These are phyloP conservation scores for Apostasia shenzhenica DNA, from an alignment of 106 monocot genomes.

Conservation along the genomic window DNA sequence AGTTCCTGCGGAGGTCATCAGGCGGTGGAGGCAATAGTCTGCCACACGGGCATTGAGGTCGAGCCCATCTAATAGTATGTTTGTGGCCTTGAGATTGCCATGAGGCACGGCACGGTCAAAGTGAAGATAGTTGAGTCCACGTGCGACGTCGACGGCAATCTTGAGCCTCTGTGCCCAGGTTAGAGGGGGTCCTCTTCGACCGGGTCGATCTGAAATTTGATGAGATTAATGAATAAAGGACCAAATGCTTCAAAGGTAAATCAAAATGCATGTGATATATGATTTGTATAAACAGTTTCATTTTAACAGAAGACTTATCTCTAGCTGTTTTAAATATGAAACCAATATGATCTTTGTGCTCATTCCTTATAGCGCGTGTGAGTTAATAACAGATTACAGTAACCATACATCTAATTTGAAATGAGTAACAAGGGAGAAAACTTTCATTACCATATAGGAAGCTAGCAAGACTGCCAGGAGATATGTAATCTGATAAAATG, in stretches of 20 bases:
- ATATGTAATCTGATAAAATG: slow-evolving; percentile 77
- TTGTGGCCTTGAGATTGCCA: slow-evolving; percentile 91
- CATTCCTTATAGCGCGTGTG: too few species aligned
- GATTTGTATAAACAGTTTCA: too few species aligned
- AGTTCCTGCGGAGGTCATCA: slow-evolving; percentile 86
- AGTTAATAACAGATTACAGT: too few species aligned
- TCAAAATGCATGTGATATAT: not conserved
- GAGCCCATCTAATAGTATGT: slow-evolving; percentile 77
- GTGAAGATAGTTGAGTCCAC: slow-evolving; percentile 97
- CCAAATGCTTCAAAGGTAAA: not conserved
- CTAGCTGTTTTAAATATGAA: too few species aligned
- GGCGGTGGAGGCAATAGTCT: slow-evolving; percentile 93
- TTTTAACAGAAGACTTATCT: too few species aligned
- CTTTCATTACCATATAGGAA: slow-evolving; percentile 81
- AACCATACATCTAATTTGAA: too few species aligned
- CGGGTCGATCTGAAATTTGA: slow-evolving; percentile 69
- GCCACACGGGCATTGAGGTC: slow-evolving; percentile 88
- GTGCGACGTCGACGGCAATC: slow-evolving; percentile 79
- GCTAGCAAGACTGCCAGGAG: slow-evolving; percentile 88
- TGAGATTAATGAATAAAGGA: too few species aligned
- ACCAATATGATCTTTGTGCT: too few species aligned
- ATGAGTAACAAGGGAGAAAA: not conserved
- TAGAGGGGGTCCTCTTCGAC: slow-evolving; percentile 71
- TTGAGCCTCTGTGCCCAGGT: slow-evolving; percentile 92
- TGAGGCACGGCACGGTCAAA: slow-evolving; percentile 85